Conservation (phyloP, 176 grass and related monocot genomes). For the Dendrocalamus sinicus region DNA sequence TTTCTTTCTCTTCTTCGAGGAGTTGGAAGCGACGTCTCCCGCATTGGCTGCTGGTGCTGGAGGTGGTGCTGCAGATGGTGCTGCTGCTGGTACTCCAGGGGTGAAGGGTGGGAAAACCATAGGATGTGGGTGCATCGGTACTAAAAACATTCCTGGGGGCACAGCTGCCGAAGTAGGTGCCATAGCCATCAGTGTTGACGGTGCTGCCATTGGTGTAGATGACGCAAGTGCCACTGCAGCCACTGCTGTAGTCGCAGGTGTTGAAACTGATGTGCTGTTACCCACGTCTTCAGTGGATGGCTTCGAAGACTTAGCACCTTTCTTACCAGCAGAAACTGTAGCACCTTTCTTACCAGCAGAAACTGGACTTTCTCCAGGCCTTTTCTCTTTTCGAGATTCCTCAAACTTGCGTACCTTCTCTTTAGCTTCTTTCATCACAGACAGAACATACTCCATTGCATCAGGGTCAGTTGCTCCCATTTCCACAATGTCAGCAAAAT, state of each 20-base stretch:
- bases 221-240: conserved; percentile 27
- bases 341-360: conserved; percentile 57
- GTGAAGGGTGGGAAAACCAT: conserved; percentile 71
- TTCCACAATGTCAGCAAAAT: conserved; percentile 85
- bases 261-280: conserved; percentile 30
- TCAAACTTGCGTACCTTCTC: conserved; percentile 82
- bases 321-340: conserved; percentile 59
- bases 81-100: conserved; percentile 46
- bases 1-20: conserved; percentile 76
- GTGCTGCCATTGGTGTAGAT: conserved; percentile 38
- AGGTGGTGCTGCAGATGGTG: conserved; percentile 40
- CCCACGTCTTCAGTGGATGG: conserved; percentile 37
- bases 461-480: conserved; percentile 81
- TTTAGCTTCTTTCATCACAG: conserved; percentile 88
- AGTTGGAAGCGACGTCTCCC: neutral
- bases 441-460: conserved; percentile 80
- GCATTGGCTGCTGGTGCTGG: conserved; percentile 38
- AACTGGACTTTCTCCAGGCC: conserved; percentile 44
- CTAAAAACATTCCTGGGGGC: conserved; percentile 61
- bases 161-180: conserved; percentile 48
- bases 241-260: conserved; percentile 4
- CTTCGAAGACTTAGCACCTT: conserved; percentile 42
- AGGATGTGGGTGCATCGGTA: conserved; percentile 64
- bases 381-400: conserved; percentile 73
- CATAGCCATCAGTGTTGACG: conserved; percentile 55